phyloP scores from a whole-genome alignment of 2,329 filamentous ascomycete genomes.

The Thermoascus crustaceus region DNA sequence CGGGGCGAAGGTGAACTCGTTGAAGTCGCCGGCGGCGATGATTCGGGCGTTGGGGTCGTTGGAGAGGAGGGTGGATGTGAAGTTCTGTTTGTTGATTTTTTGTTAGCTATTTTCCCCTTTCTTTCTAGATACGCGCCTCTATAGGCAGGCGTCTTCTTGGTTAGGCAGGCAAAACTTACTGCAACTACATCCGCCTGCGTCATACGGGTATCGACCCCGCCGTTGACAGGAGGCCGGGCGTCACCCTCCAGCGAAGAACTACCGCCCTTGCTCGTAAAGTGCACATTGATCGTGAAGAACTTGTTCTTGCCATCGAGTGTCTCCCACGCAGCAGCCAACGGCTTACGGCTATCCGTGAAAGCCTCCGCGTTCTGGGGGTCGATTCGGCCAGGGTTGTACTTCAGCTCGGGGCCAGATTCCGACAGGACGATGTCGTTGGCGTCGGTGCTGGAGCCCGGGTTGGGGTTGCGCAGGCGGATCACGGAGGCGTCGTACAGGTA shows the following conservation, averaged over 20 bases:
- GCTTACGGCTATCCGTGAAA: constrained; percentile 57
- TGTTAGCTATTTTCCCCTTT: no score
- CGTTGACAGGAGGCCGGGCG: constrained; percentile 57
- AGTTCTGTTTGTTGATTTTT: no score
- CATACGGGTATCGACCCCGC: constrained; percentile 49
- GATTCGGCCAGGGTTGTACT: constrained; percentile 61
- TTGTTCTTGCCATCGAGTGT: constrained; percentile 46
- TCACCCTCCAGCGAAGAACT: constrained; percentile 58
- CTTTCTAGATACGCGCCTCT: no score
- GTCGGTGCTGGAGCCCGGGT: constrained; percentile 47
- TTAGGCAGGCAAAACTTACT: constrained; percentile 28
- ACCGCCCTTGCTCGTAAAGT: constrained; percentile 60
- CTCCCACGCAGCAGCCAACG: constrained; percentile 58
- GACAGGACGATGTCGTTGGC: constrained; percentile 52
- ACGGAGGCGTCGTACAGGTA: constrained; percentile 59
- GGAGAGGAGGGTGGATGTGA: constrained; percentile 51
- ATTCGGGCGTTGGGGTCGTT: constrained; percentile 50
- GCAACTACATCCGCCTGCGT: constrained; percentile 53
- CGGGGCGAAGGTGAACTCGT: constrained; percentile 59
- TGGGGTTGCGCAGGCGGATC: constrained; percentile 52
- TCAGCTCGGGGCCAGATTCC: constrained; percentile 51
- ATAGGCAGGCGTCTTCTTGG: no score
- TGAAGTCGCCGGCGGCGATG: constrained; percentile 60
- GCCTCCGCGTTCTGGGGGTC: constrained; percentile 51
- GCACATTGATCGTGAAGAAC: constrained; percentile 66